Conservation (phyloP, 352 stramenopile genomes). For the Phytophthora tubulina region DNA sequence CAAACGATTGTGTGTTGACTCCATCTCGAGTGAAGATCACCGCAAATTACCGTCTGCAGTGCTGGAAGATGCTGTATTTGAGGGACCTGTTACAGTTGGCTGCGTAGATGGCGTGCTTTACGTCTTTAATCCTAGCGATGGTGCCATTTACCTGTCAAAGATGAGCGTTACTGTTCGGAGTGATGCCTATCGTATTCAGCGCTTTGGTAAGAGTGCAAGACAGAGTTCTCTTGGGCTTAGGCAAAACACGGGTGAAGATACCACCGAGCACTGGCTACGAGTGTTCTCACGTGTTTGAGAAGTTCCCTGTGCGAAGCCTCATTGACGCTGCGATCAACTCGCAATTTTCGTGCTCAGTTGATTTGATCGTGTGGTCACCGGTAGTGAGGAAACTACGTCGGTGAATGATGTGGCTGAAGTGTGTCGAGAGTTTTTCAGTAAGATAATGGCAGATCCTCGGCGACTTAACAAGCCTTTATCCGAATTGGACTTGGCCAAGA, state of each 20-base stretch:
- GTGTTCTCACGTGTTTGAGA: slow-evolving; percentile 69
- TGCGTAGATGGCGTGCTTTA: slow-evolving; percentile 40
- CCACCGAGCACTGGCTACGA: slow-evolving; percentile 31
- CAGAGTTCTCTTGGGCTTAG: neutral
- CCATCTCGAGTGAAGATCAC: slow-evolving; percentile 47
- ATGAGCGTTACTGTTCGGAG: slow-evolving; percentile 54
- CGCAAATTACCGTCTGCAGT: slow-evolving; percentile 32
- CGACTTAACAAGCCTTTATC: slow-evolving; percentile 48
- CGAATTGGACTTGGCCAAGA: slow-evolving; percentile 24
- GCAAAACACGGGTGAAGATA: neutral
- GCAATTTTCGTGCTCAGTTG: slow-evolving; percentile 10
- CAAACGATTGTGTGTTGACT: slow-evolving; percentile 5
- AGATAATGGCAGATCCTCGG: slow-evolving; percentile 57
- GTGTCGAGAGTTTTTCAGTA: slow-evolving; percentile 36
- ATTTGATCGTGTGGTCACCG: slow-evolving; percentile 17
- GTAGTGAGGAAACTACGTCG: neutral
- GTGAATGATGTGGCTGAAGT: neutral
- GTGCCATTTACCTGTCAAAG: slow-evolving; percentile 22
- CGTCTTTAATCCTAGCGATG: slow-evolving; percentile 27
- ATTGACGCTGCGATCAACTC: slow-evolving; percentile 31
- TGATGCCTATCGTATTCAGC: slow-evolving; percentile 64
- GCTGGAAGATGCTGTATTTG: neutral
- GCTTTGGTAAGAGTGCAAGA: slow-evolving; percentile 25
- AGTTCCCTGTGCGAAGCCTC: slow-evolving; percentile 56
- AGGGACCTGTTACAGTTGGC: slow-evolving; percentile 5